Conservation (phyloP, 371 early-diverging fungal species). For the Mucor racemosus region DNA sequence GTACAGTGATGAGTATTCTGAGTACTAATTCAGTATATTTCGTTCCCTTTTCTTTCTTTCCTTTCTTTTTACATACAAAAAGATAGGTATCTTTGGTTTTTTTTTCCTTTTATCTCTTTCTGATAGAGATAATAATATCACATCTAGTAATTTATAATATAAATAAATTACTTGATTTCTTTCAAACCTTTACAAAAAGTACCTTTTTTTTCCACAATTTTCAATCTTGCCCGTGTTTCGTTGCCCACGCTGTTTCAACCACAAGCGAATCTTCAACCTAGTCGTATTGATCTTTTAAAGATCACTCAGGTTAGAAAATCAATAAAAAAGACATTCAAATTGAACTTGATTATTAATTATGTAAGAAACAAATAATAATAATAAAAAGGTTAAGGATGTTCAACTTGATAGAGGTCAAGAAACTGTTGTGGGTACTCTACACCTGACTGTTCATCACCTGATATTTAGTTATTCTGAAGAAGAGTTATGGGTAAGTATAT, state of each 20-base stretch:
- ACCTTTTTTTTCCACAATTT: conserved; percentile 13
- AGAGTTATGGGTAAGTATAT: conserved; percentile 71
- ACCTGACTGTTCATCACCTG: conserved; percentile 80
- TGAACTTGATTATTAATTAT: neutral
- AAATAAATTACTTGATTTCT: neutral
- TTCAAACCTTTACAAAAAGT: neutral
- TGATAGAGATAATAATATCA: neutral
- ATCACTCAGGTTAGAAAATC: conserved; percentile 43
- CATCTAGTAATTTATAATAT: neutral
- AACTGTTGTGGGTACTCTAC: conserved; percentile 69
- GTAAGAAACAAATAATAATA: neutral
- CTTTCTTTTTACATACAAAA: neutral
- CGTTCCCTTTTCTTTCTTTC: neutral
- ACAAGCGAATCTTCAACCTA: conserved; percentile 41
- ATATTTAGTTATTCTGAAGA: conserved; percentile 69
- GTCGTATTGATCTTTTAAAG: conserved; percentile 53
- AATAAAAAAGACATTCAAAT: neutral
- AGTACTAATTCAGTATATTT: neutral
- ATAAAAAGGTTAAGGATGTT: conserved; percentile 64
- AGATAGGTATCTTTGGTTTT: too few species aligned
- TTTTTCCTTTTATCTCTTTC: neutral
- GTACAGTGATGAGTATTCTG: neutral
- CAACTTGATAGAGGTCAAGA: conserved; percentile 64
- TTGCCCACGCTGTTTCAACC: conserved; percentile 30
- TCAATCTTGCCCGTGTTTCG: conserved; percentile 30